These are phyloP conservation scores for Candolleomyces aberdarensis DNA, from an alignment of 768 basidiomycete species.

Conservation along the genomic window DNA sequence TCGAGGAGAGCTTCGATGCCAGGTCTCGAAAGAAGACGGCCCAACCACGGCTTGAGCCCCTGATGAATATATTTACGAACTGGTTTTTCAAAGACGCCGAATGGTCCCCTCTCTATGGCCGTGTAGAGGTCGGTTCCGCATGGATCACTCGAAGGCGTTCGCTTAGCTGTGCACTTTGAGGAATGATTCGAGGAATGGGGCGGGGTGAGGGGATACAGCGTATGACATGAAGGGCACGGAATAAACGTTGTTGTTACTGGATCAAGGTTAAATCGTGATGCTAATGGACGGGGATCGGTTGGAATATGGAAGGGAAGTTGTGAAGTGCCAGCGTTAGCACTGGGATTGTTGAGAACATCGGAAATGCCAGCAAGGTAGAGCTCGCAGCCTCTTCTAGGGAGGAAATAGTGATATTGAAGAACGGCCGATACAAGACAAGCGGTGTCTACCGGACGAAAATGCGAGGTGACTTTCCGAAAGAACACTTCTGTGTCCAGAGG, in stretches of 20 bases:
- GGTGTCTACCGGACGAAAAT: too few relatives aligned
- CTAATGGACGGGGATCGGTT: too few relatives aligned
- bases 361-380: too few relatives aligned
- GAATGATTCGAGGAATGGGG: background rate
- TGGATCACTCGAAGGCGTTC: background rate
- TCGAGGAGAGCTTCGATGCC: slow-evolving; percentile 17
- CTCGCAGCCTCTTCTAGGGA: too few relatives aligned
- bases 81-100: background rate
- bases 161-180: background rate
- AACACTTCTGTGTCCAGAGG: too few relatives aligned
- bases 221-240: background rate
- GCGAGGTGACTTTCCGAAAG: too few relatives aligned
- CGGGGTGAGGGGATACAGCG: background rate
- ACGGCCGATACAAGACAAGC: too few relatives aligned
- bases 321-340: too few relatives aligned
- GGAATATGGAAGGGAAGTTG: too few relatives aligned
- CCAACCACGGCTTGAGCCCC: slow-evolving; percentile 20
- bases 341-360: too few relatives aligned
- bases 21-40: slow-evolving; percentile 10
- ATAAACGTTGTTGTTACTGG: background rate
- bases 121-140: background rate
- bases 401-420: too few relatives aligned
- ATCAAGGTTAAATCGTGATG: background rate
- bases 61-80: slow-evolving; percentile 14
- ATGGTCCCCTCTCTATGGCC: too few relatives aligned